Conservation (phyloP, 2,329 filamentous ascomycete species). For the Trichoderma sp. region DNA sequence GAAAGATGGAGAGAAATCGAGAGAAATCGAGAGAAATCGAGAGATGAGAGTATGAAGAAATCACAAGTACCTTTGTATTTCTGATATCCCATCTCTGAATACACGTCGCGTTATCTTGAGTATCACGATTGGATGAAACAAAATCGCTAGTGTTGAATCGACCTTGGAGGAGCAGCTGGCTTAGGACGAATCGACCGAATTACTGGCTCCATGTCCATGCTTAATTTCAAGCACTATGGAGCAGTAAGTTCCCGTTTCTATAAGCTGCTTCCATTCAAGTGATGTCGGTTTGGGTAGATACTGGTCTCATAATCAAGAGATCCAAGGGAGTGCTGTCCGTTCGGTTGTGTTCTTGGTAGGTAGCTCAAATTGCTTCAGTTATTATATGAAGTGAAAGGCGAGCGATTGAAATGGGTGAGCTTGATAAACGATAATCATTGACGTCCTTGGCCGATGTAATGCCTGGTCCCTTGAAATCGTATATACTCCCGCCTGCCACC, state of each 20-base stretch:
- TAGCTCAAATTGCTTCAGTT: not conserved
- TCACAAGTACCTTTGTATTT: slow-evolving; percentile 2
- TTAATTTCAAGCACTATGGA: not conserved
- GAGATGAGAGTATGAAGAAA: not conserved
- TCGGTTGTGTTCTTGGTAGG: not conserved
- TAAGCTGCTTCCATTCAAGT: not conserved
- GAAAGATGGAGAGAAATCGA: no score
- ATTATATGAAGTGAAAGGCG: not conserved
- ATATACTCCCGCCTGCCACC: not conserved
- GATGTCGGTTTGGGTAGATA: not conserved
- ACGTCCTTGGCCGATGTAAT: not conserved
- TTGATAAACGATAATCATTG: not conserved
- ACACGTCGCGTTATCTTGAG: not conserved
- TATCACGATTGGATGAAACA: not conserved
- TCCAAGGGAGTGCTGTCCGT: not conserved
- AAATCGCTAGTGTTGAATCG: not conserved
- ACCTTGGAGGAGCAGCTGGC: not conserved
- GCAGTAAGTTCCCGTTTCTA: not conserved
- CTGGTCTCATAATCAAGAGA: not conserved
- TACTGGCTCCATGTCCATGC: not conserved
- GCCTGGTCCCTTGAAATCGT: not conserved
- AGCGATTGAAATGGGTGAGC: not conserved
- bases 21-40: not conserved
- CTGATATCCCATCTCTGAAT: not conserved
- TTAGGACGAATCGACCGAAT: not conserved